phyloP scores from a whole-genome alignment of 1,139 yeast species.

The Pichia sp. region DNA sequence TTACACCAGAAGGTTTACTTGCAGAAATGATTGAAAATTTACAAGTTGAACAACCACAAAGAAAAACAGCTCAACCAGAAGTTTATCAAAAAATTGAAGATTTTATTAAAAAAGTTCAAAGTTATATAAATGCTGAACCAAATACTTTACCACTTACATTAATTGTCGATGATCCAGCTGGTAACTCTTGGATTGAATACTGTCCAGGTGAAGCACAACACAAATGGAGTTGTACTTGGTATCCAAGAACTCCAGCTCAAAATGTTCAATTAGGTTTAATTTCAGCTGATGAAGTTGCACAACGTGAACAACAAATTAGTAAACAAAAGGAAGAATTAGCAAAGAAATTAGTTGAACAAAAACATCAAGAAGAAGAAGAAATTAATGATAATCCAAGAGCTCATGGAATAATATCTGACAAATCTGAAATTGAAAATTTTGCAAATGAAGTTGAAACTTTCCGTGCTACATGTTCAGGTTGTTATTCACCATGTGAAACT shows the following conservation, averaged over 20 bases:
- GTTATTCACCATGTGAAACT: constrained; percentile 75
- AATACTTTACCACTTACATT: constrained; percentile 74
- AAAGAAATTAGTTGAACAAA: constrained; percentile 12
- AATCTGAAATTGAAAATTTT: constrained; percentile 77
- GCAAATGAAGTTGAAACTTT: constrained; percentile 89
- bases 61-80: constrained; percentile 69
- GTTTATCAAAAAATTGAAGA: constrained; percentile 67
- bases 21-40: constrained; percentile 82
- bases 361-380: constrained; percentile 18
- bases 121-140: constrained; percentile 57
- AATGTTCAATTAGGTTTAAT: constrained; percentile 81
- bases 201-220: constrained; percentile 84
- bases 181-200: constrained; percentile 95
- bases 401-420: constrained; percentile 57
- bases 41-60: constrained; percentile 69
- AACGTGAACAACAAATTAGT: constrained; percentile 35
- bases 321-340: constrained; percentile 35
- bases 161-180: constrained; percentile 87
- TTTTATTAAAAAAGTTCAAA: constrained; percentile 55
- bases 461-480: constrained; percentile 87
- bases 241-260: constrained; percentile 83
- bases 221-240: constrained; percentile 85
- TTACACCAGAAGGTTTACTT: constrained; percentile 86
- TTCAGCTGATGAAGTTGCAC: constrained; percentile 70
- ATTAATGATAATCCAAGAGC: constrained; percentile 42